Conservation (phyloP, 164 flowering plant species). For the Cinnamomum micranthum region DNA sequence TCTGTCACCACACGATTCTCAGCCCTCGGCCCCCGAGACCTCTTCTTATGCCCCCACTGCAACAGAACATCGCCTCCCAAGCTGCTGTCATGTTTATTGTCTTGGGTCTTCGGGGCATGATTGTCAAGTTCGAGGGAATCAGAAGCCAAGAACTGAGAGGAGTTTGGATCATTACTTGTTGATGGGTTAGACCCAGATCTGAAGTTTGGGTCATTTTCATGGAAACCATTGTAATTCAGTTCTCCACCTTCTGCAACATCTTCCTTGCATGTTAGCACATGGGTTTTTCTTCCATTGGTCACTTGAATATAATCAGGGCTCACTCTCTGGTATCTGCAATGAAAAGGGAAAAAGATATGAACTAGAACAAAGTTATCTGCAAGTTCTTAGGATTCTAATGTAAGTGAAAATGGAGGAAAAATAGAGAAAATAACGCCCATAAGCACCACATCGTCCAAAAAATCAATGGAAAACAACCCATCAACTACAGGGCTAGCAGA, state of each 20-base stretch:
- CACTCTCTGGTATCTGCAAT: conserved; percentile 34
- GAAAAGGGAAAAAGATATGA: background rate
- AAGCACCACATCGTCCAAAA: too few species aligned
- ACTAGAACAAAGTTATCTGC: background rate
- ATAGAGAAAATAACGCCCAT: too few species aligned
- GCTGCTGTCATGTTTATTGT: conserved; percentile 14
- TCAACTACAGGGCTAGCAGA: too few species aligned
- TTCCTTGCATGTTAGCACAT: conserved; percentile 19
- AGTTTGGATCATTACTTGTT: conserved; percentile 14
- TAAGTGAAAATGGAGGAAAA: too few species aligned
- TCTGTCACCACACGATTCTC: conserved; percentile 19
- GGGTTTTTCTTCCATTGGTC: conserved; percentile 27
- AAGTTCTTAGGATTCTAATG: too few species aligned
- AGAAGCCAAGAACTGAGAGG: conserved; percentile 6
- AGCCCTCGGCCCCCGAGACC: conserved; percentile 31
- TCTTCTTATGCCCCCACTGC: conserved; percentile 45
- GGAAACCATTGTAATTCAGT: conserved; percentile 10
- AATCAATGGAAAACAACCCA: too few species aligned
- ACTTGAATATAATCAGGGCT: conserved; percentile 30
- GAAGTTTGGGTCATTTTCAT: conserved; percentile 17
- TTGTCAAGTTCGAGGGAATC: conserved; percentile 12
- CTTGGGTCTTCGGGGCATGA: conserved; percentile 1
- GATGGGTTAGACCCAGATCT: conserved; percentile 17
- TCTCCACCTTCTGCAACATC: conserved; percentile 17
- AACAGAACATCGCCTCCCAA: conserved; percentile 19